These are phyloP conservation scores for Sordariomycetes sp. DNA, from an alignment of 2,329 filamentous ascomycete genomes.

Conservation along the genomic window DNA sequence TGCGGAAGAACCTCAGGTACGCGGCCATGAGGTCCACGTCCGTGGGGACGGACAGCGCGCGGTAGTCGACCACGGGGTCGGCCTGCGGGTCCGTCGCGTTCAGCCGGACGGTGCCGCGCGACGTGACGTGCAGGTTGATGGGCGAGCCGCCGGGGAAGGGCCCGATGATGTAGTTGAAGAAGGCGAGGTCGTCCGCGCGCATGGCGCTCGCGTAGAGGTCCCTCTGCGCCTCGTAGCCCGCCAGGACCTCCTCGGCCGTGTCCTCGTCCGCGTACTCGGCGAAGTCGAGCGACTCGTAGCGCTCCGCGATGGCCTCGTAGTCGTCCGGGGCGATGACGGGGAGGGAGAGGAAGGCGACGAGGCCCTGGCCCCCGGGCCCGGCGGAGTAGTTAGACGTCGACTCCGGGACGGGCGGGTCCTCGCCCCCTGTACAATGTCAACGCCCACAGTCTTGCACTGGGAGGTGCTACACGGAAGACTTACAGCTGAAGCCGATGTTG, in stretches of 20 bases:
- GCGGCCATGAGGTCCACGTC: constrained; percentile 25
- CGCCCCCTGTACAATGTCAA: background rate
- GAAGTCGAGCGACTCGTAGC: constrained; percentile 18
- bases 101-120: constrained; percentile 24
- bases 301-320: constrained; percentile 18
- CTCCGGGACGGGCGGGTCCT: background rate
- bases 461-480: background rate
- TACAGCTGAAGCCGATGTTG: constrained; percentile 10
- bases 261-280: constrained; percentile 18
- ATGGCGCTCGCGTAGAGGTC: constrained; percentile 20
- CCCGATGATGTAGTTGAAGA: constrained; percentile 16
- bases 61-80: constrained; percentile 25
- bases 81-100: constrained; percentile 22
- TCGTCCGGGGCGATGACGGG: constrained; percentile 16
- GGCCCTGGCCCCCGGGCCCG: constrained; percentile 5
- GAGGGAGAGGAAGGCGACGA: constrained; percentile 11
- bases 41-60: constrained; percentile 24
- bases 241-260: constrained; percentile 19
- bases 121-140: constrained; percentile 6
- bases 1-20: constrained; percentile 22
- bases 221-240: constrained; percentile 26
- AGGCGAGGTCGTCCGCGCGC: constrained; percentile 19
- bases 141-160: constrained; percentile 6
- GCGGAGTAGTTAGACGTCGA: constrained; percentile 1
- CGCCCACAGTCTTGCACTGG: background rate